A percentile compares a stretch with the other conserved stretches of the same genome.
These are phyloP conservation scores for Fragilaria crotonensis DNA, from an alignment of 108 stramenopile species.

Conservation along the genomic window DNA sequence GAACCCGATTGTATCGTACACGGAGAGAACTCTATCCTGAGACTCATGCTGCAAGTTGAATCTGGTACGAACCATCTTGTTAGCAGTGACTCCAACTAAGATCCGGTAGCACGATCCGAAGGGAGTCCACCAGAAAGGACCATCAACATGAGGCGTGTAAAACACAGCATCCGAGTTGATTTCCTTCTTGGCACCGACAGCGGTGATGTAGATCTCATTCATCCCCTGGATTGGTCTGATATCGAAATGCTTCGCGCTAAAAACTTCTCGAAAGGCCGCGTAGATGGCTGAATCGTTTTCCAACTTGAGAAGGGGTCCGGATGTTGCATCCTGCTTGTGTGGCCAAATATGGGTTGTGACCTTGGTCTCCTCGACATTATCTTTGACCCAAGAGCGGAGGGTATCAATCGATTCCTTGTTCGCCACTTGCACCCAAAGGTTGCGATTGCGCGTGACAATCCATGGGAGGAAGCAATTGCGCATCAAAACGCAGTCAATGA, in stretches of 20 bases:
- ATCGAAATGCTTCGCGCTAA: constrained; percentile 41
- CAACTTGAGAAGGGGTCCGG: constrained; percentile 19
- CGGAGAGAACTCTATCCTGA: constrained; percentile 29
- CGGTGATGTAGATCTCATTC: constrained; percentile 57
- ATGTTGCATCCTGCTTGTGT: constrained; percentile 36
- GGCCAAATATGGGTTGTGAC: constrained; percentile 55
- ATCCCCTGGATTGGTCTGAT: constrained; percentile 33
- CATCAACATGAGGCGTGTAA: constrained; percentile 41
- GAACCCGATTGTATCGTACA: constrained; percentile 40
- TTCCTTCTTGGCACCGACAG: constrained; percentile 38
- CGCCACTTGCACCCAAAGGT: constrained; percentile 25
- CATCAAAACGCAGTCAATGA: constrained; percentile 34
- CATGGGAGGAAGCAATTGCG: constrained; percentile 37
- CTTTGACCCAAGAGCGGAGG: constrained; percentile 37
- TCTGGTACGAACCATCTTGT: constrained; percentile 41
- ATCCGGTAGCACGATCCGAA: constrained; percentile 39
- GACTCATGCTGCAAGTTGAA: constrained; percentile 49
- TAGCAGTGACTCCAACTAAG: constrained; percentile 50
- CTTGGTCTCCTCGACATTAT: constrained; percentile 22
- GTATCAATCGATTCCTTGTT: constrained; percentile 32
- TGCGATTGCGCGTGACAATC: constrained; percentile 35
- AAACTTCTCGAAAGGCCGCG: constrained; percentile 38
- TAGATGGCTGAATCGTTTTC: constrained; percentile 40
- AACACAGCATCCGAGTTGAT: constrained; percentile 47
- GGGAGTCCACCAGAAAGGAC: constrained; percentile 49